These are phyloP conservation scores for Botrytis cinerea DNA, from an alignment of 2,329 filamentous ascomycete genomes.

Conservation along the genomic window DNA sequence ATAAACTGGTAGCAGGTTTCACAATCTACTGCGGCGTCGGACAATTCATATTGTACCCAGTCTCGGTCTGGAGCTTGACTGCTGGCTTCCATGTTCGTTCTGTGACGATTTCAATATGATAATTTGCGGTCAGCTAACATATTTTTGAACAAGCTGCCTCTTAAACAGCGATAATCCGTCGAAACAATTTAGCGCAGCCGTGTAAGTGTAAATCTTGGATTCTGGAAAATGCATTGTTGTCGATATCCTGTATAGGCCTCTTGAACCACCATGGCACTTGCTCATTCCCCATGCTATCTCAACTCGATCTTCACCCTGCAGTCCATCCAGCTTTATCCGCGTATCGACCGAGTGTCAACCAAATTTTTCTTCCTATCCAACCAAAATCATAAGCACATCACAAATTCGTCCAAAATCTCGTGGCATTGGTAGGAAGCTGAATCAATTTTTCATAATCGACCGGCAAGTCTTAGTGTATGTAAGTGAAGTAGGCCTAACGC, in stretches of 20 bases:
- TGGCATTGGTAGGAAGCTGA: constrained; percentile 23
- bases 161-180: neutral
- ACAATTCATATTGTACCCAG: neutral
- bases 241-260: neutral
- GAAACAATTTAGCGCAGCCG: neutral
- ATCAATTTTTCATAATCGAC: constrained; percentile 25
- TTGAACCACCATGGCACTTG: neutral
- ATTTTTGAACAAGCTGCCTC: neutral
- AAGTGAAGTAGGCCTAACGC: constrained; percentile 22
- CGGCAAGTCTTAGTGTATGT: constrained; percentile 22
- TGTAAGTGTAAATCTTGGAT: neutral
- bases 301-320: neutral
- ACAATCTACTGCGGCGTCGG: neutral
- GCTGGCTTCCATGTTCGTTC: neutral
- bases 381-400: constrained; percentile 14
- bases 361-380: neutral
- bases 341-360: neutral
- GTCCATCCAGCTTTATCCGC: neutral
- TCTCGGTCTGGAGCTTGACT: neutral
- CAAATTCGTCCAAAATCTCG: constrained; percentile 5
- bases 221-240: neutral
- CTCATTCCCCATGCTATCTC: neutral
- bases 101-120: neutral
- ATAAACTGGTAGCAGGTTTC: neutral
- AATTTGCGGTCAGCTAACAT: neutral